These are phyloP conservation scores for Neospermospora avenae DNA, from an alignment of 2,329 filamentous ascomycete genomes.

Conservation along the genomic window DNA sequence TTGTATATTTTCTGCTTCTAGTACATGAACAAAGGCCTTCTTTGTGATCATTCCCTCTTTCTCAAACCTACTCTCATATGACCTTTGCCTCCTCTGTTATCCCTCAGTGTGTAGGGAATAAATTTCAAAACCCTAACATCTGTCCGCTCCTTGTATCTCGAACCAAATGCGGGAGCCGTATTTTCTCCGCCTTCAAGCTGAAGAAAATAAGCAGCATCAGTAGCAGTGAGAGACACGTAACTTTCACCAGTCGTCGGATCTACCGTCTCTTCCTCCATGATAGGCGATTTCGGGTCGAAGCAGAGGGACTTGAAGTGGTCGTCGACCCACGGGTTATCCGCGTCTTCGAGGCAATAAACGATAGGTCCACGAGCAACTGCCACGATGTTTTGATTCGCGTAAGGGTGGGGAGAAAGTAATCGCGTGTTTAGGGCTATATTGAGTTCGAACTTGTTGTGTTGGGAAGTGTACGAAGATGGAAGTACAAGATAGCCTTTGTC, in stretches of 20 bases:
- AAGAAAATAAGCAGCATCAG: slow-evolving; percentile 21
- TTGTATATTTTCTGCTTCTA: too few relatives aligned
- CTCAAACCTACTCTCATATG: slow-evolving; percentile 30
- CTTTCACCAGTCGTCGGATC: slow-evolving; percentile 19
- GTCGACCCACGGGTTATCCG: slow-evolving; percentile 52
- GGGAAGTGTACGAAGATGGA: slow-evolving; percentile 37
- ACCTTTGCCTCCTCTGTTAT: slow-evolving; percentile 52
- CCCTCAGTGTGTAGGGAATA: slow-evolving; percentile 53
- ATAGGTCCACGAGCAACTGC: slow-evolving; percentile 54
- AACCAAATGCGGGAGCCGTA: slow-evolving; percentile 8
- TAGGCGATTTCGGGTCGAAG: slow-evolving; percentile 20
- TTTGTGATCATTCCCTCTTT: too few relatives aligned
- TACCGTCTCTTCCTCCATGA: slow-evolving; percentile 16
- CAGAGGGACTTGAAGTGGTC: slow-evolving; percentile 49
- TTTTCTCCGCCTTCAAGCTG: not conserved
- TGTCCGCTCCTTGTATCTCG: slow-evolving; percentile 10
- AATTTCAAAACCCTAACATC: slow-evolving; percentile 42
- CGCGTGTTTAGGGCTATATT: slow-evolving; percentile 46
- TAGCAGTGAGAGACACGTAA: slow-evolving; percentile 22
- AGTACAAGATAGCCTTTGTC: slow-evolving; percentile 50
- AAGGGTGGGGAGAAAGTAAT: slow-evolving; percentile 51
- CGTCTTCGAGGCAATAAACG: slow-evolving; percentile 59
- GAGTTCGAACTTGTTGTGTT: slow-evolving; percentile 45
- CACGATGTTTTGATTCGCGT: slow-evolving; percentile 52
- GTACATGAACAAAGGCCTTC: too few relatives aligned